Percentiles rank a stretch among this genome's conserved stretches.
phyloP scores from a whole-genome alignment of 2,329 filamentous ascomycete genomes.

The Tympanopsis confertula region DNA sequence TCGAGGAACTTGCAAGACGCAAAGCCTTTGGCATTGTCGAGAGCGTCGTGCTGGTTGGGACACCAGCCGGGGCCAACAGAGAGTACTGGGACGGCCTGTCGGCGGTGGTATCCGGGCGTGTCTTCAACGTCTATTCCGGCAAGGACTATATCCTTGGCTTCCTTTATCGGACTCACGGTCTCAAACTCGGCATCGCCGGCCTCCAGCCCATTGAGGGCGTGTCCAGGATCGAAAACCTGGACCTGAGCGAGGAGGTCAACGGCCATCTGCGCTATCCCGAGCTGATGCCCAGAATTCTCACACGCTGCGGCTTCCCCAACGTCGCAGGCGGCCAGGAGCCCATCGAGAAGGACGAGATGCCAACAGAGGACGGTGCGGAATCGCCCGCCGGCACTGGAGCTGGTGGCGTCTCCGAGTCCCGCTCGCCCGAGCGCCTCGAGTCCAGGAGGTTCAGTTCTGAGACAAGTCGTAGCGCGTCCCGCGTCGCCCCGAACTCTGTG shows the following conservation, averaged over 20 bases:
- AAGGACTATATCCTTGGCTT: constrained; percentile 84
- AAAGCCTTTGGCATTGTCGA: constrained; percentile 53
- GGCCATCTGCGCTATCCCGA: constrained; percentile 40
- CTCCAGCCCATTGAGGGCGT: constrained; percentile 63
- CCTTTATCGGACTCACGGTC: constrained; percentile 71
- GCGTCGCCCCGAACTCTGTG: too few relatives aligned
- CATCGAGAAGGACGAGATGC: constrained; percentile 36
- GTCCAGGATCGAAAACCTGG: constrained; percentile 47
- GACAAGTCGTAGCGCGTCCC: too few relatives aligned
- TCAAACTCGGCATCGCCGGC: constrained; percentile 75
- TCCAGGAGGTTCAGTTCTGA: too few relatives aligned
- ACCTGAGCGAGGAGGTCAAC: constrained; percentile 37
- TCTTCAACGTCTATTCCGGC: constrained; percentile 68
- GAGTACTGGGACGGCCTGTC: constrained; percentile 8
- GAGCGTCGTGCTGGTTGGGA: constrained; percentile 48
- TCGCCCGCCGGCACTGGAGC: not conserved
- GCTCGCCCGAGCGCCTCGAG: too few relatives aligned
- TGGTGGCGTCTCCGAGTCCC: not conserved
- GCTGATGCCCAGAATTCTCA: constrained; percentile 37
- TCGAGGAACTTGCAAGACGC: constrained; percentile 42
- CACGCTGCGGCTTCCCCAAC: constrained; percentile 36
- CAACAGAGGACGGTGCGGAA: not conserved
- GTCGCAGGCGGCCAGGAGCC: constrained; percentile 26
- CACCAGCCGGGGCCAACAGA: constrained; percentile 39
- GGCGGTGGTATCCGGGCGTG: not conserved